Evolutionary conservation across 2,329 filamentous ascomycete genomes (phyloP).

Genomic region (Fusarium verrucosum): DNA sequence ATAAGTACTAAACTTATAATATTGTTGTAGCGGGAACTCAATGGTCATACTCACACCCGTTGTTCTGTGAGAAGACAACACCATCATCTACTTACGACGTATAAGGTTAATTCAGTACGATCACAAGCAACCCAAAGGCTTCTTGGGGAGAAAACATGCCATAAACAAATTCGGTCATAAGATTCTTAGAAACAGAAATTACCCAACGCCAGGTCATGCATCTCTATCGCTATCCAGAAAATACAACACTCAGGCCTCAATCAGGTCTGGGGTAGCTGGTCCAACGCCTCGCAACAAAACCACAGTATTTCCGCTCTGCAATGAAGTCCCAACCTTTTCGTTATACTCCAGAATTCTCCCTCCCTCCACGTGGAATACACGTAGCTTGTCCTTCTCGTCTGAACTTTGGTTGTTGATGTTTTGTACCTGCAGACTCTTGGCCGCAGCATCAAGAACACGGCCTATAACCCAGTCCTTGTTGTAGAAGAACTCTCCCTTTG

Average conservation of each 20-base stretch:
- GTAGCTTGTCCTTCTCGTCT: slow-evolving; percentile 79
- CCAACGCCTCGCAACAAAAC: slow-evolving; percentile 88
- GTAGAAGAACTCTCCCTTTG: slow-evolving; percentile 83
- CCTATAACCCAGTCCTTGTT: slow-evolving; percentile 90
- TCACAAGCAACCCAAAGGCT: not conserved
- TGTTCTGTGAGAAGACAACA: no score
- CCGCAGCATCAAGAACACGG: slow-evolving; percentile 79
- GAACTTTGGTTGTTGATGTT: slow-evolving; percentile 84
- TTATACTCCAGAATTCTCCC: slow-evolving; percentile 86
- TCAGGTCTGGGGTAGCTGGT: slow-evolving; percentile 73
- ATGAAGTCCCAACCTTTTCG: slow-evolving; percentile 79
- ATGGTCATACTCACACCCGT: no score
- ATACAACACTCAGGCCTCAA: slow-evolving; percentile 54
- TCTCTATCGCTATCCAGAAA: slow-evolving; percentile 14
- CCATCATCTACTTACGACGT: no score
- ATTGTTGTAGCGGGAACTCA: no score
- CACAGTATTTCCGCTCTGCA: slow-evolving; percentile 87
- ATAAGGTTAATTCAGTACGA: no score
- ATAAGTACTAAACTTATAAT: no score
- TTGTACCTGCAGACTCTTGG: slow-evolving; percentile 78
- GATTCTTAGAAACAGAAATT: not conserved
- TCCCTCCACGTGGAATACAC: slow-evolving; percentile 93
- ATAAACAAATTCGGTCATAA: not conserved
- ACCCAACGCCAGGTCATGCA: slow-evolving; percentile 36
- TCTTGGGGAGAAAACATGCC: not conserved